phyloP scores from a whole-genome alignment of 495 filamentous ascomycete species.

The Rostrohypoxylon terebratum region DNA sequence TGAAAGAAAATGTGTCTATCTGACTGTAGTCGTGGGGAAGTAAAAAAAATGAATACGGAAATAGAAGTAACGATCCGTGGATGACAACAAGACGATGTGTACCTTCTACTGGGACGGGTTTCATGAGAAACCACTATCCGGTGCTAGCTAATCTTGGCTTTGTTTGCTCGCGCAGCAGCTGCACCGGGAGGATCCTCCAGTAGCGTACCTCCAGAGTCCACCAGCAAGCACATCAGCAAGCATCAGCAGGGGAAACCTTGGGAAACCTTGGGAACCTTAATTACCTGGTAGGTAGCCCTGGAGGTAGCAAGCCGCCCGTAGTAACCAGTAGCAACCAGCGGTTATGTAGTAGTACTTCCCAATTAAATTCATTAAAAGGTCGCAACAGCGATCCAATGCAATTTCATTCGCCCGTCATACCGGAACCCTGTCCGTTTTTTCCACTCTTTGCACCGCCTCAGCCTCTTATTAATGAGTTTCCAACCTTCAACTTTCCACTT shows the following conservation, averaged over 20 bases:
- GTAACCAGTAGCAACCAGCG: constrained; percentile 30
- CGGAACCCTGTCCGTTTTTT: constrained; percentile 8
- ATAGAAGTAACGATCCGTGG: constrained; percentile 6
- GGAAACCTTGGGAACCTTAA: neutral
- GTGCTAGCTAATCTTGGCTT: constrained; percentile 18
- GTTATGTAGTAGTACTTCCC: constrained; percentile 4
- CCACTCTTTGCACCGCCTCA: neutral
- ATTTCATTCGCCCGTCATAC: constrained; percentile 31
- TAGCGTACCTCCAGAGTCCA: neutral
- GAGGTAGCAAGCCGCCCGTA: constrained; percentile 25
- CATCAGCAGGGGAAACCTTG: too few species aligned
- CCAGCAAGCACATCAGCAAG: constrained; percentile 11
- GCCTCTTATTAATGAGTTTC: constrained; percentile 13
- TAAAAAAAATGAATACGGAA: constrained; percentile 29
- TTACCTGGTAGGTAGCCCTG: neutral
- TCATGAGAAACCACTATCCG: constrained; percentile 22
- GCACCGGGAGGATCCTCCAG: constrained; percentile 6
- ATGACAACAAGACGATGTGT: constrained; percentile 9
- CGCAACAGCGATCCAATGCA: constrained; percentile 5
- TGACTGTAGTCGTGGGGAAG: neutral
- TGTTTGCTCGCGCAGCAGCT: constrained; percentile 10
- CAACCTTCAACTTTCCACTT: neutral
- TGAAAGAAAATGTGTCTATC: constrained; percentile 18
- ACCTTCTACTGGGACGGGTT: constrained; percentile 19
- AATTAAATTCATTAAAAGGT: constrained; percentile 37